A percentile compares a stretch with the other conserved stretches of the same genome.
phyloP scores from a whole-genome alignment of 306 rosid species.

The Hippophae rhamnoides region DNA sequence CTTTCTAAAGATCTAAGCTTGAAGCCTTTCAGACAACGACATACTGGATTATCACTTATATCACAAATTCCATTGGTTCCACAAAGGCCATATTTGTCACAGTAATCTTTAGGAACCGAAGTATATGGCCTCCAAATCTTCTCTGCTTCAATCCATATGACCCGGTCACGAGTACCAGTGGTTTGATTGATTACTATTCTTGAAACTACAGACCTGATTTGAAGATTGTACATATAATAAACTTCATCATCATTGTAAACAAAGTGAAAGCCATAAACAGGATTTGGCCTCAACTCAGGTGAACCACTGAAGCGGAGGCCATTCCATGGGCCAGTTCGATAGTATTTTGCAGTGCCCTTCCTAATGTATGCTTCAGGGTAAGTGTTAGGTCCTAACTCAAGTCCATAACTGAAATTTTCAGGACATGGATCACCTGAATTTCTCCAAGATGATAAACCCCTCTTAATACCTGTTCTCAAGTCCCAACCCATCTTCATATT shows the following conservation, averaged over 20 bases:
- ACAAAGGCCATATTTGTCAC: constrained; percentile 36
- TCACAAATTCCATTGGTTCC: constrained; percentile 29
- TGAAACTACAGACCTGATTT: constrained; percentile 15
- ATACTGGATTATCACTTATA: constrained; percentile 19
- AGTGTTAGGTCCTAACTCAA: constrained; percentile 8
- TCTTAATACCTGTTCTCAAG: constrained; percentile 19
- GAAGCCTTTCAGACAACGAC: constrained; percentile 43
- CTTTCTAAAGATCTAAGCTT: constrained; percentile 14
- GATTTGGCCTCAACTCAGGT: constrained; percentile 22
- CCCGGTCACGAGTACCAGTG: constrained; percentile 11
- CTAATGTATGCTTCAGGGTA: constrained; percentile 28
- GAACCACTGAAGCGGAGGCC: constrained; percentile 35
- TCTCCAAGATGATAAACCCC: constrained; percentile 33
- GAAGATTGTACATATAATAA: constrained; percentile 30
- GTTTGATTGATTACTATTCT: constrained; percentile 36
- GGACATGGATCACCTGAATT: constrained; percentile 39
- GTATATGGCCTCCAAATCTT: constrained; percentile 25
- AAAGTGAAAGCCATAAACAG: constrained; percentile 19
- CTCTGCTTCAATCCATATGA: constrained; percentile 24
- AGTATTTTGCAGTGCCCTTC: constrained; percentile 23
- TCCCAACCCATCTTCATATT: constrained; percentile 56
- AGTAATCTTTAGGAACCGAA: constrained; percentile 20
- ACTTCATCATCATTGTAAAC: constrained; percentile 28
- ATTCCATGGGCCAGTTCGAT: constrained; percentile 44
- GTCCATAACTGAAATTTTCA: constrained; percentile 21